These are phyloP conservation scores for Fusarium keratoplasticum DNA, from an alignment of 2,329 filamentous ascomycete species.

Conservation along the genomic window DNA sequence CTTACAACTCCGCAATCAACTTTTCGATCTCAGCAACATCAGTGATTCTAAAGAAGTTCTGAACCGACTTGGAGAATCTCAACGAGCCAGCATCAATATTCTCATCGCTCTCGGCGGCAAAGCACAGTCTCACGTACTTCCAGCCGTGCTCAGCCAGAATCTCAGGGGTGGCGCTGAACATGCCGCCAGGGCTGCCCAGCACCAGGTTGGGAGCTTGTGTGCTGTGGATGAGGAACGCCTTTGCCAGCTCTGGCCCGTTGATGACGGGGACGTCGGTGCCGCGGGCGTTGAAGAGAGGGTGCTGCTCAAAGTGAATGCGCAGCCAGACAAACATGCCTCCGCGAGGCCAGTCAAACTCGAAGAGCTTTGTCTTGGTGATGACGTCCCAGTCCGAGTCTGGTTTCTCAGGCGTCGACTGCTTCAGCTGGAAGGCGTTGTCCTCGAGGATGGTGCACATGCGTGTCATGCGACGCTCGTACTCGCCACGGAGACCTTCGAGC, in stretches of 20 bases:
- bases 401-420: slow-evolving; percentile 65
- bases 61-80: slow-evolving; percentile 75
- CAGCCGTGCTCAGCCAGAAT: slow-evolving; percentile 71
- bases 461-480: slow-evolving; percentile 88
- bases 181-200: slow-evolving; percentile 75
- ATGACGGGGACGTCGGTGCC: slow-evolving; percentile 54
- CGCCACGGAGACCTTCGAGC: slow-evolving; percentile 85
- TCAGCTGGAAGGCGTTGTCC: slow-evolving; percentile 72
- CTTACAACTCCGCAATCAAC: slow-evolving; percentile 57
- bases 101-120: slow-evolving; percentile 83
- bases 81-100: slow-evolving; percentile 72
- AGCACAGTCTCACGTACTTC: slow-evolving; percentile 83
- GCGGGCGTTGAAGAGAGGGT: slow-evolving; percentile 71
- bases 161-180: slow-evolving; percentile 77
- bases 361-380: slow-evolving; percentile 79
- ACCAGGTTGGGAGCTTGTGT: slow-evolving; percentile 77
- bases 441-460: slow-evolving; percentile 81
- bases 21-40: slow-evolving; percentile 73
- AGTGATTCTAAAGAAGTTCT: slow-evolving; percentile 83
- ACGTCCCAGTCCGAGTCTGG: slow-evolving; percentile 76
- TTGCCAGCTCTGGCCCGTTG: slow-evolving; percentile 66
- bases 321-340: slow-evolving; percentile 96
- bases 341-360: slow-evolving; percentile 81
- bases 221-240: slow-evolving; percentile 77
- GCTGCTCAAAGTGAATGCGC: slow-evolving; percentile 75